Conservation (phyloP, 108 stramenopile genomes). For the Skeletonema tropicum region DNA sequence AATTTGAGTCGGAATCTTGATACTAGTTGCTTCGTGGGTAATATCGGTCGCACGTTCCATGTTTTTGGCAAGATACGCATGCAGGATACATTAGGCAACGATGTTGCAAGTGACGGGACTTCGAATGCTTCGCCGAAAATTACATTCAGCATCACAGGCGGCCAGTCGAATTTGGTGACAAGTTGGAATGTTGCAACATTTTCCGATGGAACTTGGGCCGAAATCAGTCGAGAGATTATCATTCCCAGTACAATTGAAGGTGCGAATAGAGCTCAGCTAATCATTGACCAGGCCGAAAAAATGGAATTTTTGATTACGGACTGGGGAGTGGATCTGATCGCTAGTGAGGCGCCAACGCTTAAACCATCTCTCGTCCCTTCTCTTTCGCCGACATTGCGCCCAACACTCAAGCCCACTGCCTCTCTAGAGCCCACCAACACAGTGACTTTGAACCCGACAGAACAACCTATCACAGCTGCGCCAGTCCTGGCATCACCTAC, state of each 20-base stretch:
- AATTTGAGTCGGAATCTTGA: slow-evolving; percentile 9
- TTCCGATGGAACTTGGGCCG: slow-evolving; percentile 2
- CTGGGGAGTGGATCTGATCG: slow-evolving; percentile 15
- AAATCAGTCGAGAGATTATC: neutral
- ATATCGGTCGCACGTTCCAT: slow-evolving; percentile 2
- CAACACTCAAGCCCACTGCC: neutral
- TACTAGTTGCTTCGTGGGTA: slow-evolving; percentile 2
- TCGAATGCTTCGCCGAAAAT: neutral
- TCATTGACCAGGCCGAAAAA: slow-evolving; percentile 12
- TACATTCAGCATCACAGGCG: neutral
- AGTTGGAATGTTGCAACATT: neutral
- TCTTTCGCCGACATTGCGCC: neutral
- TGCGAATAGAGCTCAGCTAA: slow-evolving; percentile 3
- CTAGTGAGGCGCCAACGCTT: neutral
- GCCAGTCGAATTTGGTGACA: neutral
- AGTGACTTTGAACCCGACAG: neutral
- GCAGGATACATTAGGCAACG: neutral
- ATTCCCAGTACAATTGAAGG: neutral
- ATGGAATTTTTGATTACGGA: slow-evolving; percentile 15
- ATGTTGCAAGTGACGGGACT: slow-evolving; percentile 16
- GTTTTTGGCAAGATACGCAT: slow-evolving; percentile 26
- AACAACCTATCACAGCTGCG: neutral
- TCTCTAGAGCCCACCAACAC: neutral
- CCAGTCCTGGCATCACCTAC: neutral
- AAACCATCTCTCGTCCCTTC: neutral